phyloP scores from a whole-genome alignment of 441 rosid species.

The Croton laevigatus region DNA sequence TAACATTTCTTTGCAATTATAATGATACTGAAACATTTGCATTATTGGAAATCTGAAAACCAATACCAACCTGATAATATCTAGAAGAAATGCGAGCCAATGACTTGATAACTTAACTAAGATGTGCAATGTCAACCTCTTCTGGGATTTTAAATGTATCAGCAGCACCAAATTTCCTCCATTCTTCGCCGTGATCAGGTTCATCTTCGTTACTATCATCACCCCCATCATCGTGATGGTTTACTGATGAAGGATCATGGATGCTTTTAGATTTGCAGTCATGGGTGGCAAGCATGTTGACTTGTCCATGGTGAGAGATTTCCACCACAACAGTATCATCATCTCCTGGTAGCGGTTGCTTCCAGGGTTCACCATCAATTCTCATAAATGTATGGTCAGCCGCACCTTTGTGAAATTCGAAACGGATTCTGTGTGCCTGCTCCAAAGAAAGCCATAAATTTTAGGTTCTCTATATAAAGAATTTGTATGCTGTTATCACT shows the following conservation, averaged over 20 bases:
- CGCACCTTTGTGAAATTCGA: constrained; percentile 78
- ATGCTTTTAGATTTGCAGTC: constrained; percentile 66
- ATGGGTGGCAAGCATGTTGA: constrained; percentile 79
- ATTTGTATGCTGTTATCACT: background rate
- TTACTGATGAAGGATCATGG: constrained; percentile 37
- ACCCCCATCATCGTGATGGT: constrained; percentile 32
- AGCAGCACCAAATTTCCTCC: constrained; percentile 85
- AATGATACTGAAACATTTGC: background rate
- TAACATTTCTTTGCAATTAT: background rate
- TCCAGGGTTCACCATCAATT: constrained; percentile 98
- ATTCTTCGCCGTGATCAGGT: constrained; percentile 39
- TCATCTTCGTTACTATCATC: constrained; percentile 47
- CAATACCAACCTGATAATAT: background rate
- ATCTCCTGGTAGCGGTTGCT: constrained; percentile 76
- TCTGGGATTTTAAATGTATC: constrained; percentile 84
- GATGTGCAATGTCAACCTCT: constrained; percentile 55
- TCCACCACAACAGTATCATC: constrained; percentile 81
- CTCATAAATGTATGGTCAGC: constrained; percentile 87
- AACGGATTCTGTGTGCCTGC: constrained; percentile 77
- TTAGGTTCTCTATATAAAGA: background rate
- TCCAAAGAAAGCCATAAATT: background rate
- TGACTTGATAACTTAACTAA: constrained; percentile 36
- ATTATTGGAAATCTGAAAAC: background rate
- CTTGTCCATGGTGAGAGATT: constrained; percentile 87
- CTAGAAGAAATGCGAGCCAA: background rate